These are phyloP conservation scores for Aspergillus jensenii DNA, from an alignment of 2,329 filamentous ascomycete genomes.

Conservation along the genomic window DNA sequence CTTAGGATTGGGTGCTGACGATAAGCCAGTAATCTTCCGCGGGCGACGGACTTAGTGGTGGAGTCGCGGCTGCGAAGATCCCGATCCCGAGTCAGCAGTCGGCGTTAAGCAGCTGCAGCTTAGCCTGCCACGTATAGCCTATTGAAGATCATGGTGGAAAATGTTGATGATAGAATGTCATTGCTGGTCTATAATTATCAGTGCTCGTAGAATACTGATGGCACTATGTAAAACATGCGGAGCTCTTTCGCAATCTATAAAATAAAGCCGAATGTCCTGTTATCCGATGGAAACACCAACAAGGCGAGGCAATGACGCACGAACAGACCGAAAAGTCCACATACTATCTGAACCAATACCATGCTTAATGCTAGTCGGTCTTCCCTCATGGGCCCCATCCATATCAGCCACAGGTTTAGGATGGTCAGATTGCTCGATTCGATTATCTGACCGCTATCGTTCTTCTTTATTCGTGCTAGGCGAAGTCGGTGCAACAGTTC, in stretches of 20 bases:
- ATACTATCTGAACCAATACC: constrained; percentile 70
- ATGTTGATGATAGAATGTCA: not conserved
- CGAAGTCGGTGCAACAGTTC: constrained; percentile 67
- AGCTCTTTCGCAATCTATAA: not conserved
- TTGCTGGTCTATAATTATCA: not conserved
- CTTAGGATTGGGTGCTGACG: not conserved
- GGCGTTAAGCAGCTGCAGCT: not conserved
- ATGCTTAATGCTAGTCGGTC: constrained; percentile 79
- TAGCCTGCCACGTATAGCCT: too few relatives aligned
- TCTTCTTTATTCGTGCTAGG: constrained; percentile 66
- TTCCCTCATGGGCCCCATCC: constrained; percentile 88
- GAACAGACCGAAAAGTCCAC: constrained; percentile 81
- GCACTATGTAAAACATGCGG: not conserved
- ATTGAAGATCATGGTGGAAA: too few relatives aligned
- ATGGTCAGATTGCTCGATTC: constrained; percentile 90
- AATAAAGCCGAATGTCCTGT: constrained; percentile 41
- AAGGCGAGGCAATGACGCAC: constrained; percentile 82
- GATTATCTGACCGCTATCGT: constrained; percentile 68
- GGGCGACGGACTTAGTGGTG: not conserved
- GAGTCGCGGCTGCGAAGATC: not conserved
- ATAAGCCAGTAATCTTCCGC: not conserved
- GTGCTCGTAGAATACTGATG: not conserved
- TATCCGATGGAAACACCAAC: constrained; percentile 88
- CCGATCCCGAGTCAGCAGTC: not conserved
- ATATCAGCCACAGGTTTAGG: constrained; percentile 93